These are phyloP conservation scores for Echium plantagineum DNA, from an alignment of 257 asterid genomes.

Conservation along the genomic window DNA sequence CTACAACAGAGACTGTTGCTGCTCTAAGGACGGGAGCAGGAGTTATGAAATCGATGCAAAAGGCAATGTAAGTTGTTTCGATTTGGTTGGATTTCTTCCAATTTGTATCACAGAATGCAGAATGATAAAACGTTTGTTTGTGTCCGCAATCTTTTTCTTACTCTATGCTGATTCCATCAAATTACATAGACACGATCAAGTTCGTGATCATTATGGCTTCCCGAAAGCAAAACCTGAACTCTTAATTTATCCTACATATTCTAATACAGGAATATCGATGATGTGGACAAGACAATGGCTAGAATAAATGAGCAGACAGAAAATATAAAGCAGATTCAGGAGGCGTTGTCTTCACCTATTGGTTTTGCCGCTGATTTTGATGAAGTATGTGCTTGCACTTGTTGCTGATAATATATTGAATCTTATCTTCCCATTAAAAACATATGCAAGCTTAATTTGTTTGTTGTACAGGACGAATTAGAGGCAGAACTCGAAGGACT, in stretches of 20 bases:
- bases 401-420: neutral
- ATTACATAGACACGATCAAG: too few relatives aligned
- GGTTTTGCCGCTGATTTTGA: slow-evolving; percentile 28
- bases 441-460: neutral
- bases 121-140: too few relatives aligned
- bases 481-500: slow-evolving; percentile 28
- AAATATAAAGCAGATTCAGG: slow-evolving; percentile 27
- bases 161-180: too few relatives aligned
- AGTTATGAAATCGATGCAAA: slow-evolving; percentile 67
- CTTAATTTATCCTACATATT: neutral
- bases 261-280: slow-evolving; percentile 26
- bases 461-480: slow-evolving; percentile 23
- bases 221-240: too few relatives aligned
- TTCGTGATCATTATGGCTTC: too few relatives aligned
- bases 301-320: slow-evolving; percentile 27
- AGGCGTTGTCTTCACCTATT: slow-evolving; percentile 27
- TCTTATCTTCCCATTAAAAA: neutral
- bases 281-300: slow-evolving; percentile 33
- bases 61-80: slow-evolving; percentile 45
- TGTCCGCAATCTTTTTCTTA: too few relatives aligned
- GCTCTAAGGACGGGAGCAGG: slow-evolving; percentile 65
- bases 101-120: too few relatives aligned
- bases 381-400: slow-evolving; percentile 13
- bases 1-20: slow-evolving; percentile 63
- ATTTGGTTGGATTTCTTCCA: neutral